Percentiles rank a stretch among this genome's conserved stretches.
phyloP scores from a whole-genome alignment of 495 filamentous ascomycete species.

The Penicillium lagena region DNA sequence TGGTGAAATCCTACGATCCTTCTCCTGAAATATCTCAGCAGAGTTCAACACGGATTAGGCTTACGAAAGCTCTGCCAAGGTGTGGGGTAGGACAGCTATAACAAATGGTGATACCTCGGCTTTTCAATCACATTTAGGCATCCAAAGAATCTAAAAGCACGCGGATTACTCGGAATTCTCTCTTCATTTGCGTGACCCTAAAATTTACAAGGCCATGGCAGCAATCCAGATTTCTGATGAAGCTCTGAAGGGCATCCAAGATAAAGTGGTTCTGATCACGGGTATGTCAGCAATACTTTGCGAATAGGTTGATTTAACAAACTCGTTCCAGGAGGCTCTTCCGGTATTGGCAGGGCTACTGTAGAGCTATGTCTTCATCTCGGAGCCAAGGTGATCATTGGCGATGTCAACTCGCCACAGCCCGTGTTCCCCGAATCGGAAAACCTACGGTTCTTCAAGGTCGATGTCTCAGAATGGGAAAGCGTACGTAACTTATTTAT shows the following conservation, averaged over 20 bases:
- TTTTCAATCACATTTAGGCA: not conserved
- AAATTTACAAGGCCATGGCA: slow-evolving; percentile 1
- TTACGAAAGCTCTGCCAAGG: too few relatives aligned
- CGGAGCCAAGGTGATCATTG: slow-evolving; percentile 38
- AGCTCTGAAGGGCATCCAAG: slow-evolving; percentile 18
- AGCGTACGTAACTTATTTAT: slow-evolving; percentile 34
- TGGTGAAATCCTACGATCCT: too few relatives aligned
- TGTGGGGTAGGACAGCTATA: too few relatives aligned
- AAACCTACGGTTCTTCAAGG: slow-evolving; percentile 20
- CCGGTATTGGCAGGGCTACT: slow-evolving; percentile 45
- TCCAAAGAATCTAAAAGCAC: not conserved
- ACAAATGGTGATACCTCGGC: too few relatives aligned
- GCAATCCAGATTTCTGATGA: slow-evolving; percentile 8
- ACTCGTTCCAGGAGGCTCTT: slow-evolving; percentile 33
- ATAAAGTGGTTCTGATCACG: slow-evolving; percentile 43
- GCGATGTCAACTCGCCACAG: slow-evolving; percentile 28
- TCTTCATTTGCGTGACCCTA: not conserved
- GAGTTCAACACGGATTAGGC: too few relatives aligned
- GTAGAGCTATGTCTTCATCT: slow-evolving; percentile 35
- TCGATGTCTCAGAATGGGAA: slow-evolving; percentile 37
- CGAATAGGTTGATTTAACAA: not conserved
- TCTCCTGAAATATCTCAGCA: too few relatives aligned
- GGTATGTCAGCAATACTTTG: slow-evolving; percentile 20
- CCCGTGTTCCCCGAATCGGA: slow-evolving; percentile 14
- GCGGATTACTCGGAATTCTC: not conserved